These are phyloP conservation scores for Salvia splendens DNA, from an alignment of 257 asterid genomes.

Conservation along the genomic window DNA sequence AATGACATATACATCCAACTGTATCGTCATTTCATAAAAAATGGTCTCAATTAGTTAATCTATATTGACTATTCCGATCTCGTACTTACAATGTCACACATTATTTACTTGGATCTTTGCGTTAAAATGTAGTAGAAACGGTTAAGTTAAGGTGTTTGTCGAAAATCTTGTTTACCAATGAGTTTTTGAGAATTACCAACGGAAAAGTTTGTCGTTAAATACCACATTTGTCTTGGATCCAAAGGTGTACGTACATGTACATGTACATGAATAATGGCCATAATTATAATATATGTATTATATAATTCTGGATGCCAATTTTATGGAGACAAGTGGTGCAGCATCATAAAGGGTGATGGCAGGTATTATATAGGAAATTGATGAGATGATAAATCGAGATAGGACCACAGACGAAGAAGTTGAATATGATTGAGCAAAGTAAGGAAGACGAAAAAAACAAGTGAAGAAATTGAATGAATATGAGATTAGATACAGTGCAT, in stretches of 20 bases:
- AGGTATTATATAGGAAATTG: constrained; percentile 36
- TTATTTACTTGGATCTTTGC: no score
- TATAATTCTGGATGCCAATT: constrained; percentile 9
- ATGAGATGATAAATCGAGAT: constrained; percentile 28
- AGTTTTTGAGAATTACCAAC: no score
- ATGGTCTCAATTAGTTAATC: no score
- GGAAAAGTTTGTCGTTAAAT: no score
- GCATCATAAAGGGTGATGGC: constrained; percentile 41
- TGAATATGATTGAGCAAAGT: constrained; percentile 33
- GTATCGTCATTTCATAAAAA: no score
- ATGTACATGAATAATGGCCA: constrained; percentile 19
- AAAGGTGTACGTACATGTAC: background rate
- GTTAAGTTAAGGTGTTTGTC: no score
- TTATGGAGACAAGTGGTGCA: constrained; percentile 44
- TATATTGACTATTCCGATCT: no score
- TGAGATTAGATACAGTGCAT: background rate
- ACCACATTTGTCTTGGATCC: background rate
- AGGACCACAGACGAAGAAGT: constrained; percentile 47
- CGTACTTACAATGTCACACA: no score
- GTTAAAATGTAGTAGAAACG: no score
- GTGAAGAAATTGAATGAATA: no score
- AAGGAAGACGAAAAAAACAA: background rate
- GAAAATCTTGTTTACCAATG: no score
- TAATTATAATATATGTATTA: background rate
- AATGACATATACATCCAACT: no score